Base-by-base conservation (phyloP, 169 alveolate species). In the Cryptosporidium felis region DNA sequence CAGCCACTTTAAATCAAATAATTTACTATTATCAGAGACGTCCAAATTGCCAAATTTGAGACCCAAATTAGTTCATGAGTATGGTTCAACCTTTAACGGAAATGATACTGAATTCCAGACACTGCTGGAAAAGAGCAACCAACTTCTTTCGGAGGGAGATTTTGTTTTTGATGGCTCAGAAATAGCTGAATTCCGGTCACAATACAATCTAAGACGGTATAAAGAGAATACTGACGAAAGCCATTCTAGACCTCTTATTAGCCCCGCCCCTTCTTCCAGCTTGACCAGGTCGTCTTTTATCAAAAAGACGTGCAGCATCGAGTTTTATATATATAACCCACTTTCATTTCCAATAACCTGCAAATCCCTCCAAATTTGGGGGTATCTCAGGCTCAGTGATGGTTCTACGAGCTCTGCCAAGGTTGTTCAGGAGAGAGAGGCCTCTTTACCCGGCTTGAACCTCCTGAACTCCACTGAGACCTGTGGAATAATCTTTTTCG, bases 281-380 rank as follows among this genome's bases (percentile, higher is more conserved):
- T 40, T 56, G 12, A 38, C 53, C 18, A 74, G 85, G 38, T 74
- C 40, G 36, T 53, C 85, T 6, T 47, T 58, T 56, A 56, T 74
- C 41, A 42, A 42, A 3, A 74, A 74, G n/a, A 36, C 40, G 51
- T 74, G 85, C 42, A 74, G 53, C 26, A 45, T 74, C 38, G 85
- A 74, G 56, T 49, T 74, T 23, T 56, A 74, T 23, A 10, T 74
- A 1, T 36, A 74, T 34, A 74, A 74, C 28, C 85, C 85, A 1
- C 58, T 74, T 0, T 74, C 85, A 51, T 74, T 74, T 38, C 67
- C 85, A 53, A 74, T 74, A 2, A 34, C 36, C 38, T 74, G 85
- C 14, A 59, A 74, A 34, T 74, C 67, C 18, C 49, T 74, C 2
- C 85, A 74, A 12, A n/a, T 74, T 16, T 74, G 85, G 85, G 85